Percentiles rank a stretch among this genome's conserved stretches.
Conservation (phyloP, 305 asterid species). For the Stenogyne calaminthoides region DNA sequence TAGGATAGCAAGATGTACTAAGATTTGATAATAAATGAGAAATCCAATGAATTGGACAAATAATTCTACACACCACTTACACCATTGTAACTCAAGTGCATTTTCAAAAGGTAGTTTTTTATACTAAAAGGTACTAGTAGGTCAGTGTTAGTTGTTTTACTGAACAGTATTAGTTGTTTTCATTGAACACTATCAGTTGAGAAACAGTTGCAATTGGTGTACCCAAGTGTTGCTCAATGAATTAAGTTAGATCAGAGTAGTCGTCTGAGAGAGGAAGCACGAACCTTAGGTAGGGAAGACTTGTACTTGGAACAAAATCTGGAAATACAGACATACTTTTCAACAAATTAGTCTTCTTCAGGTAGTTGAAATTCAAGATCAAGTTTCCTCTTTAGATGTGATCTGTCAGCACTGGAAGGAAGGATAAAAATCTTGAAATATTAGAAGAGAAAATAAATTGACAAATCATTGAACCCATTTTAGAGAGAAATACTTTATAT, state of each 20-base stretch:
- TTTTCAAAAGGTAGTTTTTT: no score
- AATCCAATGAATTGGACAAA: not conserved
- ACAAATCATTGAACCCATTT: not conserved
- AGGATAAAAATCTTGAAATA: not conserved
- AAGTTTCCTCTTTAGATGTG: constrained; percentile 90
- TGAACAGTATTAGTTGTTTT: no score
- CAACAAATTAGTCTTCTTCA: constrained; percentile 54
- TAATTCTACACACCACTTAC: no score
- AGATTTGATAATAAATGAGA: not conserved
- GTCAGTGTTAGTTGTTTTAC: no score
- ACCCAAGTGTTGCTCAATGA: not conserved
- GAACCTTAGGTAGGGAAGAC: constrained; percentile 28
- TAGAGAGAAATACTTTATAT: not conserved
- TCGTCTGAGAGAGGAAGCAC: not conserved
- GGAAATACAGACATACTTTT: constrained; percentile 19
- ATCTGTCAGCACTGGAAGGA: constrained; percentile 76
- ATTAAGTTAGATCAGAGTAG: not conserved
- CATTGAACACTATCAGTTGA: no score
- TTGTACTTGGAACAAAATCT: constrained; percentile 23
- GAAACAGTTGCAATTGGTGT: no score
- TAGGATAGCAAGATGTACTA: not conserved
- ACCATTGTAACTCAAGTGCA: no score
- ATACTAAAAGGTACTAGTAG: no score
- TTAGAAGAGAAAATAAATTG: not conserved
- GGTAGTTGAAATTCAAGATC: constrained; percentile 87